These are phyloP conservation scores for Aspergillus funiculosus DNA, from an alignment of 495 filamentous ascomycete species.

Conservation along the genomic window DNA sequence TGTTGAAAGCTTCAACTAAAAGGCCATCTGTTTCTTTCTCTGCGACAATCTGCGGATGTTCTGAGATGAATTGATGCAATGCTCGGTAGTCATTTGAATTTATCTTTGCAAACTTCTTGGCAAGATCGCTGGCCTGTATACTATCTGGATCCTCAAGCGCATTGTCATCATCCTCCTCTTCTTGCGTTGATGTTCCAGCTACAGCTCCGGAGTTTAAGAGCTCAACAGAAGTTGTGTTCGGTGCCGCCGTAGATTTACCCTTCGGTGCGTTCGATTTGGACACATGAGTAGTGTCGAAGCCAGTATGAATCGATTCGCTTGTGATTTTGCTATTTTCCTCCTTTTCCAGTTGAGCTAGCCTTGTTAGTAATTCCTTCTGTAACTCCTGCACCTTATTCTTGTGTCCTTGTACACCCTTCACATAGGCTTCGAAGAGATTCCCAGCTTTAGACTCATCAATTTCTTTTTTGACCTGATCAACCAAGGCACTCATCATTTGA, in stretches of 20 bases:
- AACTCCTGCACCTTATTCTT: conserved; percentile 68
- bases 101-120: conserved; percentile 72
- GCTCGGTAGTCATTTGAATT: conserved; percentile 66
- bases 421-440: conserved; percentile 63
- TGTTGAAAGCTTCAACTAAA: conserved; percentile 84
- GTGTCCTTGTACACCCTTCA: conserved; percentile 70
- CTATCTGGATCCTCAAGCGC: conserved; percentile 64
- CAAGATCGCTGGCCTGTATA: conserved; percentile 69
- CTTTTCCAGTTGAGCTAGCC: conserved; percentile 76
- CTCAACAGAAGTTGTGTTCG: conserved; percentile 53
- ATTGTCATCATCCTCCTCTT: conserved; percentile 49
- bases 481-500: conserved; percentile 87
- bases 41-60: conserved; percentile 68
- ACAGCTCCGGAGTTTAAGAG: conserved; percentile 67
- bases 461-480: conserved; percentile 91
- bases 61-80: conserved; percentile 65
- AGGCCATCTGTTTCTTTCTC: conserved; percentile 91
- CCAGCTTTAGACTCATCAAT: conserved; percentile 62
- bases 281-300: conserved; percentile 79
- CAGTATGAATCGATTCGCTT: conserved; percentile 84
- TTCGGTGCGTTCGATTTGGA: conserved; percentile 50
- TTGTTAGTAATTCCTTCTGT: conserved; percentile 64
- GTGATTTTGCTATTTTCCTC: conserved; percentile 89
- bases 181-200: conserved; percentile 35
- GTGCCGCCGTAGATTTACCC: conserved; percentile 27